A percentile compares a stretch with the other conserved stretches of the same genome.
phyloP scores from a whole-genome alignment of 1,139 yeast species.

The Suhomyces choctaworum region DNA sequence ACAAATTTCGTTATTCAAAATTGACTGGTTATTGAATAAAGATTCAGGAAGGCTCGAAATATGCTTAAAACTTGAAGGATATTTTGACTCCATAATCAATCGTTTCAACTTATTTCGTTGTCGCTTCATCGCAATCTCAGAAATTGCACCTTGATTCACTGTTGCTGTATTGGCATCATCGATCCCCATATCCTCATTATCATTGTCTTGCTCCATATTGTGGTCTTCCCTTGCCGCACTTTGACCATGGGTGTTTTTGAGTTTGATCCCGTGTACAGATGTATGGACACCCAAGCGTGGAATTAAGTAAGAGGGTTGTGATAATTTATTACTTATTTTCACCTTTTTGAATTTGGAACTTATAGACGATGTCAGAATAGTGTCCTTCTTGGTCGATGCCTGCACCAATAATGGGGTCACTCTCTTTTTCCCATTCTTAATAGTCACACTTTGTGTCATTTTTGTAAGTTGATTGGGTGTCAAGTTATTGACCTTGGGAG shows the following conservation, averaged over 20 bases:
- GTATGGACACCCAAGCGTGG: slow-evolving; percentile 53
- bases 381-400: slow-evolving; percentile 30
- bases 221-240: slow-evolving; percentile 31
- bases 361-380: slow-evolving; percentile 10
- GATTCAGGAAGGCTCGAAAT: slow-evolving; percentile 40
- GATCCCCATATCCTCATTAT: slow-evolving; percentile 46
- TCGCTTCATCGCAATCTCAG: slow-evolving; percentile 36
- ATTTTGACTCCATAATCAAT: slow-evolving; percentile 34
- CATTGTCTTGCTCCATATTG: slow-evolving; percentile 36
- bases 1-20: slow-evolving; percentile 36
- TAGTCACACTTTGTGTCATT: slow-evolving; percentile 41
- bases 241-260: slow-evolving; percentile 11
- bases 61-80: slow-evolving; percentile 39
- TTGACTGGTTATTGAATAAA: slow-evolving; percentile 37
- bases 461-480: slow-evolving; percentile 21
- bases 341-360: slow-evolving; percentile 16
- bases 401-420: slow-evolving; percentile 84
- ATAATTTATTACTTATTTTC: slow-evolving; percentile 32
- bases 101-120: slow-evolving; percentile 36
- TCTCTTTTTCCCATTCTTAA: slow-evolving; percentile 80
- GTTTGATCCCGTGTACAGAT: slow-evolving; percentile 46
- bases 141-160: slow-evolving; percentile 20
- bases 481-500: slow-evolving; percentile 13
- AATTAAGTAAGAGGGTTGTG: slow-evolving; percentile 41
- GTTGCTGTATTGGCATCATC: slow-evolving; percentile 23